Evolutionary conservation across 768 basidiomycete species (phyloP).

Genomic region (Vararia minispora): DNA sequence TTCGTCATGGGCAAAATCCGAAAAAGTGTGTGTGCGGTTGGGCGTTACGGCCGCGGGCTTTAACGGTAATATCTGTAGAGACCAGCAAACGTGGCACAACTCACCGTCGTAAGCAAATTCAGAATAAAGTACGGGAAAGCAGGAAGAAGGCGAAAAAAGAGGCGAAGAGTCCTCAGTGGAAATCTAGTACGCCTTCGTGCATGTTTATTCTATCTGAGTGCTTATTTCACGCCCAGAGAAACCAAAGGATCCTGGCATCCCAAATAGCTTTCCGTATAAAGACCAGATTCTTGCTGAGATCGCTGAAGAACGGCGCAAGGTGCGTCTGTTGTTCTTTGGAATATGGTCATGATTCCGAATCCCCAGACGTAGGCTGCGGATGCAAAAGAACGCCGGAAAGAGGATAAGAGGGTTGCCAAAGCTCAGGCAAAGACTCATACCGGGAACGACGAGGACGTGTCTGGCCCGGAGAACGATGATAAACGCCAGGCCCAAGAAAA

Average conservation of each 20-base stretch:
- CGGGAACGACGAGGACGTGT: constrained; percentile 13
- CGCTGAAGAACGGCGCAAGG: constrained; percentile 66
- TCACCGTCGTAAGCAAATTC: constrained; percentile 59
- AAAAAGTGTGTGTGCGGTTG: constrained; percentile 17
- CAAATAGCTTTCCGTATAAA: constrained; percentile 89
- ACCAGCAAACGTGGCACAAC: constrained; percentile 75
- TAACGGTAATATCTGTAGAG: too few relatives aligned
- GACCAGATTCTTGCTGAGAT: constrained; percentile 90
- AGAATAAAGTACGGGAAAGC: constrained; percentile 66
- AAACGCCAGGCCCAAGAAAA: constrained; percentile 21
- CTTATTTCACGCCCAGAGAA: constrained; percentile 36
- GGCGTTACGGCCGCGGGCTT: too few relatives aligned
- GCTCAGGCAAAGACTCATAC: constrained; percentile 15
- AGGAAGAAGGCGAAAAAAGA: constrained; percentile 65
- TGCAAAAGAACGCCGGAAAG: constrained; percentile 58
- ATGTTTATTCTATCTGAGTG: constrained; percentile 3
- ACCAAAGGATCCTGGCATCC: constrained; percentile 87
- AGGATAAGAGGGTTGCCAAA: constrained; percentile 45
- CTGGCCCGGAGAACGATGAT: constrained; percentile 20
- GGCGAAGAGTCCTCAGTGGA: constrained; percentile 77
- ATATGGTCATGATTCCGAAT: not conserved
- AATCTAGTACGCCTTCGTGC: constrained; percentile 56
- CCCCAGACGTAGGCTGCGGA: constrained; percentile 48
- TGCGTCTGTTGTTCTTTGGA: constrained; percentile 23
- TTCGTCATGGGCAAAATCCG: constrained; percentile 15